Evolutionary conservation across 495 filamentous ascomycete species (phyloP).

Genomic region (Entonaema liquescens): DNA sequence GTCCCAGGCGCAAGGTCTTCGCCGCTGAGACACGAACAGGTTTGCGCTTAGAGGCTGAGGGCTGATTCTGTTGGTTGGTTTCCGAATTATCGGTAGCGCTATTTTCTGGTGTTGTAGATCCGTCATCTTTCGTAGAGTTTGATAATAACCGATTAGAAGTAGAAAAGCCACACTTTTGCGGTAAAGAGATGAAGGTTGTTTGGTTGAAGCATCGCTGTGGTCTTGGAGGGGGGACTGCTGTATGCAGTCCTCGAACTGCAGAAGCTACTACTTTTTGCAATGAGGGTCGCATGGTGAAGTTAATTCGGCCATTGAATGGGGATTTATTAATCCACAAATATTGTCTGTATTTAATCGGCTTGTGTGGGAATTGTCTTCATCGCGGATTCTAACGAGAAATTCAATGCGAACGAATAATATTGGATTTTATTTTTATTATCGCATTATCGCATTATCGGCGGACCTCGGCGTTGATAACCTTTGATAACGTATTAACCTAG

Average conservation of each 20-base stretch:
- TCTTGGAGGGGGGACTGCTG: constrained; percentile 16
- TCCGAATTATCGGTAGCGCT: constrained; percentile 12
- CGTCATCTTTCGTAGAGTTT: constrained; percentile 36
- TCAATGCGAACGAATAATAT: not conserved
- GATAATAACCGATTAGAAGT: constrained; percentile 52
- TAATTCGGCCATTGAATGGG: constrained; percentile 32
- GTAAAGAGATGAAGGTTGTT: constrained; percentile 37
- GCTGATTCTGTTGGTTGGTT: constrained; percentile 8
- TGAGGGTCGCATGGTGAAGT: constrained; percentile 40
- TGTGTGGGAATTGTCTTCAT: not conserved
- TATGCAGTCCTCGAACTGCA: constrained; percentile 39
- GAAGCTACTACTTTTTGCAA: constrained; percentile 39
- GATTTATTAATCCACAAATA: not conserved
- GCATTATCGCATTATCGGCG: not conserved
- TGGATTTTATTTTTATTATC: not conserved
- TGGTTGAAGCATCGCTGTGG: constrained; percentile 45
- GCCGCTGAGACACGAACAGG: constrained; percentile 47
- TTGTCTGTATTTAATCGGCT: not conserved
- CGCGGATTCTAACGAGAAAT: not conserved
- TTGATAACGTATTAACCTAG: not conserved
- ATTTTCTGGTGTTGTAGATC: constrained; percentile 8
- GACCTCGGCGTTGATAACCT: not conserved
- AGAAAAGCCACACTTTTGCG: constrained; percentile 52
- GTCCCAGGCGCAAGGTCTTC: constrained; percentile 52
- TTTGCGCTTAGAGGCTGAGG: constrained; percentile 51